A percentile compares a stretch with the other conserved stretches of the same genome.
These are phyloP conservation scores for Aspergillus sclerotialis DNA, from an alignment of 2,329 filamentous ascomycete species.

Conservation along the genomic window DNA sequence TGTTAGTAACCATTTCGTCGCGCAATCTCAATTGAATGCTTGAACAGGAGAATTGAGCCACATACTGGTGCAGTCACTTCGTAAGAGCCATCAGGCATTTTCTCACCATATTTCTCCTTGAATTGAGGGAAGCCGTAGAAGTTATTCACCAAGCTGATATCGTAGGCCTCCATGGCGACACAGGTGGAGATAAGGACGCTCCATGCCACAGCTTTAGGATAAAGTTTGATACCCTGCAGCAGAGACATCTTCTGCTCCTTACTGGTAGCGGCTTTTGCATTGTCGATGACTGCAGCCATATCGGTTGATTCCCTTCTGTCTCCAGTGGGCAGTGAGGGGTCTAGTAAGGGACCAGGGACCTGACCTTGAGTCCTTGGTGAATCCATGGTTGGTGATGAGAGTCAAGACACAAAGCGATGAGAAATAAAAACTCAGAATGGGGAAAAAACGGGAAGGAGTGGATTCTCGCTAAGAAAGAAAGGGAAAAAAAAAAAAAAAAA, in stretches of 20 bases:
- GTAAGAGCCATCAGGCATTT: conserved; percentile 26
- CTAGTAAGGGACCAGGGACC: too few species aligned
- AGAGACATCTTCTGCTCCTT: conserved; percentile 62
- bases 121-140: conserved; percentile 53
- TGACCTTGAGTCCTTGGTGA: conserved; percentile 20
- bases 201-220: conserved; percentile 82
- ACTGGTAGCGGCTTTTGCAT: conserved; percentile 37
- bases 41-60: conserved; percentile 3
- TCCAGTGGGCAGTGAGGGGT: conserved; percentile 9
- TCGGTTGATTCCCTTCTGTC: conserved; percentile 15
- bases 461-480: neutral
- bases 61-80: conserved; percentile 33
- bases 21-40: neutral
- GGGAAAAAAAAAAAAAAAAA: too few species aligned
- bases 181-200: conserved; percentile 81
- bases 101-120: conserved; percentile 34
- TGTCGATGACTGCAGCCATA: conserved; percentile 29
- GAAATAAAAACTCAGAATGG: conserved; percentile 1
- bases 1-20: conserved; percentile 10
- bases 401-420: neutral
- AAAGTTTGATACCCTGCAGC: conserved; percentile 68
- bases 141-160: conserved; percentile 73
- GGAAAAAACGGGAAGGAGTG: neutral
- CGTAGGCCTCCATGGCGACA: conserved; percentile 88
- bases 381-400: too few species aligned